phyloP scores from a whole-genome alignment of 1,139 yeast species.

The Blastobotrys apis region DNA sequence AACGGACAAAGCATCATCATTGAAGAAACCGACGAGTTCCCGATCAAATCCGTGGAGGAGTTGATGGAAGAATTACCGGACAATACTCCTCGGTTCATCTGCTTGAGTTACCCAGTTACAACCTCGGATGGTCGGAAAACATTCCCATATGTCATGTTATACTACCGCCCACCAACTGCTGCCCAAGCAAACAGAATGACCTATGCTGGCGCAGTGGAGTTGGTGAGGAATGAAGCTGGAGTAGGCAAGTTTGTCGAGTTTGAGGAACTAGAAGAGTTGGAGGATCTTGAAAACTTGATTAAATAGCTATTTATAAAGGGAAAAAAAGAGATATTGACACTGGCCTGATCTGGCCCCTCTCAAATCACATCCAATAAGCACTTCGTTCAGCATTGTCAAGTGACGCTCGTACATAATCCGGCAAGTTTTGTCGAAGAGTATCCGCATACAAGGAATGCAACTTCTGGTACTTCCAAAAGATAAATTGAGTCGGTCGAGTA shows the following conservation, averaged over 20 bases:
- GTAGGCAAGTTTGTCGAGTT: constrained; percentile 49
- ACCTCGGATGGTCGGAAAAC: constrained; percentile 67
- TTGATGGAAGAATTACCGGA: constrained; percentile 77
- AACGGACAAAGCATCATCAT: constrained; percentile 22
- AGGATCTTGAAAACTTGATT: constrained; percentile 21
- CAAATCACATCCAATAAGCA: not conserved
- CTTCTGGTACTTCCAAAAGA: not conserved
- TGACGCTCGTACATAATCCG: not conserved
- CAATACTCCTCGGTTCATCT: constrained; percentile 68
- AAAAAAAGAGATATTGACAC: no score
- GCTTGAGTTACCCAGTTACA: constrained; percentile 73
- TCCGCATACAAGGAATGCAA: not conserved
- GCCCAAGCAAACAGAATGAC: constrained; percentile 77
- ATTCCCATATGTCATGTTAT: constrained; percentile 70
- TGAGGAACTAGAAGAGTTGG: constrained; percentile 32
- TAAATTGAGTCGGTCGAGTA: not conserved
- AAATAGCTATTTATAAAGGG: not conserved
- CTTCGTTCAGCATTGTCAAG: not conserved
- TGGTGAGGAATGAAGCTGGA: constrained; percentile 72
- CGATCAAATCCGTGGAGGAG: constrained; percentile 43
- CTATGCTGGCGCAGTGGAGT: constrained; percentile 85
- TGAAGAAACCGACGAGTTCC: constrained; percentile 23
- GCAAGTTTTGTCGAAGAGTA: not conserved
- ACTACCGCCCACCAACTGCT: constrained; percentile 83
- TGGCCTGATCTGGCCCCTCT: no score